Evolutionary conservation across 2,329 filamentous ascomycete species (phyloP).

Genomic region (Colletotrichum somersetense): DNA sequence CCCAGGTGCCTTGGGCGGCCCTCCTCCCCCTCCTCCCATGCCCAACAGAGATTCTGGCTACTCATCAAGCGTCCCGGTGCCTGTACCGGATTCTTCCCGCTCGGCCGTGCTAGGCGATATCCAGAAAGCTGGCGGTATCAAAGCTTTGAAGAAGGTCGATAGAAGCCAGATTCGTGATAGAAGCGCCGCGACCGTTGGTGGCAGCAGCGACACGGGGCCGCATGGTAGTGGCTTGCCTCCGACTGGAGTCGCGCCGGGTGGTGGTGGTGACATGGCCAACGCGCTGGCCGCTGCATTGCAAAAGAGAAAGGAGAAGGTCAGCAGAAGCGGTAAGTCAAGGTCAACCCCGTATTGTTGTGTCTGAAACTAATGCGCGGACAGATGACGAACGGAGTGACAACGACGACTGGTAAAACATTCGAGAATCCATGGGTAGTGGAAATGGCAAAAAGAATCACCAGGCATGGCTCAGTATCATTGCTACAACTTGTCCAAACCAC

Average conservation of each 20-base stretch:
- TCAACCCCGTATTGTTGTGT: conserved; percentile 21
- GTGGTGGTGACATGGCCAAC: conserved; percentile 80
- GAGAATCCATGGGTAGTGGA: background rate
- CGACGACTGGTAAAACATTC: conserved; percentile 73
- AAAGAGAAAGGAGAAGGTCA: conserved; percentile 93
- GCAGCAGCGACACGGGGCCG: conserved; percentile 60
- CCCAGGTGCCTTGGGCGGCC: conserved; percentile 52
- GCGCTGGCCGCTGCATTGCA: conserved; percentile 83
- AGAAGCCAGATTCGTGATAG: conserved; percentile 77
- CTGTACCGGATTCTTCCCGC: conserved; percentile 60
- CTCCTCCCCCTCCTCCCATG: conserved; percentile 66
- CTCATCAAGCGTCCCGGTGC: conserved; percentile 65
- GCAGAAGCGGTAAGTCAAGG: conserved; percentile 85
- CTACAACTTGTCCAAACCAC: background rate
- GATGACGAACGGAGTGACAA: conserved; percentile 81
- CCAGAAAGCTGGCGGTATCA: conserved; percentile 75
- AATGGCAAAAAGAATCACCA: background rate
- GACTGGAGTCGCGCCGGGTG: conserved; percentile 63
- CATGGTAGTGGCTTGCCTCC: conserved; percentile 65
- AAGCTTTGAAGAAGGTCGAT: conserved; percentile 81
- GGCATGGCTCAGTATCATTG: background rate
- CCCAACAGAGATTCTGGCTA: conserved; percentile 71
- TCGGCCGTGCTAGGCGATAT: conserved; percentile 78
- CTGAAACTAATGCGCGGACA: conserved; percentile 50
- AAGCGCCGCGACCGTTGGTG: conserved; percentile 70